Conservation (phyloP, 169 alveolate genomes). For the Plasmodium reichenowi region DNA sequence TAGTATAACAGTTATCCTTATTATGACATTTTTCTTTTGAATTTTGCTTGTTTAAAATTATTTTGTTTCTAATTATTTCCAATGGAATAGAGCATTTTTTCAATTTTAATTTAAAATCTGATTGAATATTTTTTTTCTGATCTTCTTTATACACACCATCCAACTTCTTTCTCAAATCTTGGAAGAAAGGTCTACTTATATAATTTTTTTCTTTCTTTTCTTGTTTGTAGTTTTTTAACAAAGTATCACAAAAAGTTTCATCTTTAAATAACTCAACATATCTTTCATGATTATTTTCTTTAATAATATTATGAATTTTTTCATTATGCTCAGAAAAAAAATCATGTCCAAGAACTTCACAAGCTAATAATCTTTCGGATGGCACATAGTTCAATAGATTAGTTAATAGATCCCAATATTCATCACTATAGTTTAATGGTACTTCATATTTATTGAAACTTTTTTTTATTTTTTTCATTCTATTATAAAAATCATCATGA, state of each 20-base stretch:
- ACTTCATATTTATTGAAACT: slow-evolving; percentile 50
- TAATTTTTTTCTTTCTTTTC: slow-evolving; percentile 49
- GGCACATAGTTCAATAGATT: slow-evolving; percentile 70
- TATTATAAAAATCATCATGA: slow-evolving; percentile 31
- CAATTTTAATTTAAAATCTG: background rate
- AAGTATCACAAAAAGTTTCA: slow-evolving; percentile 9
- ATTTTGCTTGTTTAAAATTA: no score
- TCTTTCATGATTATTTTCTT: slow-evolving; percentile 3
- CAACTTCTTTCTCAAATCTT: background rate
- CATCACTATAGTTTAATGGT: slow-evolving; percentile 73
- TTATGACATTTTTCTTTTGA: background rate
- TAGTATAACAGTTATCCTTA: background rate
- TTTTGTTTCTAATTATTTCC: no score
- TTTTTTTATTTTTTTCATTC: slow-evolving; percentile 59
- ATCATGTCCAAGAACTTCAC: slow-evolving; percentile 75
- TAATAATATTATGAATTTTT: slow-evolving; percentile 40
- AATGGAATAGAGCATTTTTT: background rate
- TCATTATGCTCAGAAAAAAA: slow-evolving; percentile 46
- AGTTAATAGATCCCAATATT: slow-evolving; percentile 68
- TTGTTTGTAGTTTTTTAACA: slow-evolving; percentile 45
- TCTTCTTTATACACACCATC: no score
- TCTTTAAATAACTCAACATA: slow-evolving; percentile 21
- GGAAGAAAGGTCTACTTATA: slow-evolving; percentile 41
- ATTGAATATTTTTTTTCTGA: no score
- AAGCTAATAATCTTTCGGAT: slow-evolving; percentile 72